Evolutionary conservation across 495 filamentous ascomycete species (phyloP).

Genomic region (Xylaria venustula): DNA sequence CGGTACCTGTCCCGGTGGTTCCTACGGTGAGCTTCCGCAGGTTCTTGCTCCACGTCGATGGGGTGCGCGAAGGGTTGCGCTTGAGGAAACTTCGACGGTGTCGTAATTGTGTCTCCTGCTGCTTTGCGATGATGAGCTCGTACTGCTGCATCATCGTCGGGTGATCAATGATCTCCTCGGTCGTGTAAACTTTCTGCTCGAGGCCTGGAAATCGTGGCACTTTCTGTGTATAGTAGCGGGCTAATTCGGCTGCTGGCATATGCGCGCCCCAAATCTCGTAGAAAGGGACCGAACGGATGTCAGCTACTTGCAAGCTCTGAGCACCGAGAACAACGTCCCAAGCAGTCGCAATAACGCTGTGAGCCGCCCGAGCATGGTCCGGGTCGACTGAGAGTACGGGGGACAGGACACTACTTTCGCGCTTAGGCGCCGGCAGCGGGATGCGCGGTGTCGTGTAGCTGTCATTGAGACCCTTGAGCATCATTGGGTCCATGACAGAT

Average conservation of each 20-base stretch:
- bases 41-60: constrained; percentile 18
- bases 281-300: constrained; percentile 47
- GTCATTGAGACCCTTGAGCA: constrained; percentile 37
- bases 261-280: constrained; percentile 50
- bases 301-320: constrained; percentile 37
- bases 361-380: constrained; percentile 29
- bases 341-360: constrained; percentile 34
- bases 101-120: constrained; percentile 23
- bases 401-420: constrained; percentile 14
- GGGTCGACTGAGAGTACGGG: constrained; percentile 19
- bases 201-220: constrained; percentile 25
- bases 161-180: constrained; percentile 48
- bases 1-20: constrained; percentile 19
- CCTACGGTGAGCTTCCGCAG: constrained; percentile 25
- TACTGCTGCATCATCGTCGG: constrained; percentile 50
- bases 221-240: constrained; percentile 41
- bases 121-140: constrained; percentile 43
- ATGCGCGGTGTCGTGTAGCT: constrained; percentile 33
- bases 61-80: constrained; percentile 14
- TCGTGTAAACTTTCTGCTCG: constrained; percentile 27
- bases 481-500: constrained; percentile 40
- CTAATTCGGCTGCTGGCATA: constrained; percentile 44
- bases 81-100: constrained; percentile 16
- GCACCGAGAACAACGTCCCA: constrained; percentile 44
- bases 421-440: constrained; percentile 31